phyloP scores from a whole-genome alignment of 2,329 filamentous ascomycete species.

The Byssochlamys sp. region DNA sequence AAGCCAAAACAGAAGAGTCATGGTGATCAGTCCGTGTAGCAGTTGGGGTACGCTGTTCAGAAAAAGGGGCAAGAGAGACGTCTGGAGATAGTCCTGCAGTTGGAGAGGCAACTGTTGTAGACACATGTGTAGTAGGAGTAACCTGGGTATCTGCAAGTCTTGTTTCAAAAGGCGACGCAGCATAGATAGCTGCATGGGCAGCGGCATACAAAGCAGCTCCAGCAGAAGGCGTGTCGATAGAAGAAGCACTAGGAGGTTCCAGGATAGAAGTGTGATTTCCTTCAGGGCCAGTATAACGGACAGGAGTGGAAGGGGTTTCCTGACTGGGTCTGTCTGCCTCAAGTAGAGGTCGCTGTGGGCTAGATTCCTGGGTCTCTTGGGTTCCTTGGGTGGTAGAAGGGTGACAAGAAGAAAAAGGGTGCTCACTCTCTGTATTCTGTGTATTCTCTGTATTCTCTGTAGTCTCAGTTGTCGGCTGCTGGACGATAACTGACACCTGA shows the following conservation, averaged over 20 bases:
- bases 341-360: constrained; percentile 2
- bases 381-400: not conserved
- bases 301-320: not conserved
- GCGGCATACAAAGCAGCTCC: not conserved
- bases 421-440: constrained; percentile 9
- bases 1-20: not conserved
- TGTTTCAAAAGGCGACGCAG: not conserved
- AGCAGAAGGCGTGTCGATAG: not conserved
- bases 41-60: not conserved
- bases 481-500: not conserved
- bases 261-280: not conserved
- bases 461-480: not conserved
- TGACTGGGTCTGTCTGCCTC: constrained; percentile 5
- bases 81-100: not conserved
- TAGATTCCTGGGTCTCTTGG: not conserved
- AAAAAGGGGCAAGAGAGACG: not conserved
- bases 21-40: not conserved
- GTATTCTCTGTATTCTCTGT: not conserved
- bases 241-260: not conserved
- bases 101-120: not conserved
- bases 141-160: not conserved
- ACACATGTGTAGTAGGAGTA: not conserved
- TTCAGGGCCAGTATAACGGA: not conserved
- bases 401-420: not conserved
- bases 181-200: not conserved